Conservation (phyloP, 139 green algal species). For the Gonium pectorale region DNA sequence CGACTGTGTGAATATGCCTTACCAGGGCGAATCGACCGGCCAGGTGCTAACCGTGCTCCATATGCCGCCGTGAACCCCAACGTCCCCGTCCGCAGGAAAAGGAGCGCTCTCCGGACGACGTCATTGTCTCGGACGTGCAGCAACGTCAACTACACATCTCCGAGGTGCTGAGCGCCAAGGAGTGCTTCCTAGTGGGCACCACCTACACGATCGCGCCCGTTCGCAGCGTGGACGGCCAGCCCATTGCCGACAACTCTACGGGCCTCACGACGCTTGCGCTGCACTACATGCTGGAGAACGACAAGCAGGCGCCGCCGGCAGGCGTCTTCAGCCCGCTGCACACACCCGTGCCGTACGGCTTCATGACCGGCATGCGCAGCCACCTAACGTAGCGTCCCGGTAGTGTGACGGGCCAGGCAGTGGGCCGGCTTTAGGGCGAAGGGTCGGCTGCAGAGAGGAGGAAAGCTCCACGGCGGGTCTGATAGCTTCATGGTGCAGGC, state of each 20-base stretch:
- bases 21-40: too few relatives aligned
- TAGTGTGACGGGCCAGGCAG: too few relatives aligned
- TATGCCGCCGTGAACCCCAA: background rate
- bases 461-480: too few relatives aligned
- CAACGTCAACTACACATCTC: constrained; percentile 45
- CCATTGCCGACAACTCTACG: constrained; percentile 53
- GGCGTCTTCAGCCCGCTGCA: constrained; percentile 48
- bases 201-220: constrained; percentile 27
- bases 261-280: constrained; percentile 73
- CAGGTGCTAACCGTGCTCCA: too few relatives aligned
- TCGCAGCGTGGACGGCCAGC: constrained; percentile 41
- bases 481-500: too few relatives aligned
- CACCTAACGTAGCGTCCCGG: constrained; percentile 61
- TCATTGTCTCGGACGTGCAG: constrained; percentile 26
- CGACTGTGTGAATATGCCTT: too few relatives aligned
- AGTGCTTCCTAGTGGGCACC: constrained; percentile 44
- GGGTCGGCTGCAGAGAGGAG: too few relatives aligned
- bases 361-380: constrained; percentile 73
- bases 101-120: constrained; percentile 50
- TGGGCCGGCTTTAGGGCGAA: too few relatives aligned
- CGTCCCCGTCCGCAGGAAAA: constrained; percentile 24
- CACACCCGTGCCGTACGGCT: constrained; percentile 81
- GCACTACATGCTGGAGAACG: constrained; percentile 70
- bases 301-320: constrained; percentile 50
- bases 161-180: constrained; percentile 50